Percentiles rank a stretch among this genome's conserved stretches.
Evolutionary conservation across 345 rosid genomes (phyloP).

Genomic region (Adansonia digitata): DNA sequence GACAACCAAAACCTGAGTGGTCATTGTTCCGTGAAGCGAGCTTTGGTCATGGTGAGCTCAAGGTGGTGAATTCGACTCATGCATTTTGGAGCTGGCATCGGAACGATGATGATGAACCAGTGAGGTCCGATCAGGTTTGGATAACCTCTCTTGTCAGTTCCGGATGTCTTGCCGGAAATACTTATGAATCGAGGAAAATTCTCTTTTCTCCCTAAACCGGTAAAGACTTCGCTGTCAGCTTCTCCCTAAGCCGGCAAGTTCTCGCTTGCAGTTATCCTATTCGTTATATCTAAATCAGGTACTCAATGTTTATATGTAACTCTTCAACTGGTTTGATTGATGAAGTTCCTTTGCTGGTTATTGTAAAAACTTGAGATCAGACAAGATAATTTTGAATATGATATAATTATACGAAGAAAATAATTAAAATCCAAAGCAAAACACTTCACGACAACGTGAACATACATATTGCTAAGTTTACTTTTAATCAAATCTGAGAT

Average conservation of each 20-base stretch:
- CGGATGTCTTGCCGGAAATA: constrained; percentile 51
- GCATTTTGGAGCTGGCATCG: constrained; percentile 96
- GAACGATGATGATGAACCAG: constrained; percentile 93
- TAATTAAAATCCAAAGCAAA: too few species aligned
- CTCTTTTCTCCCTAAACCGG: constrained; percentile 42
- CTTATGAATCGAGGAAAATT: constrained; percentile 38
- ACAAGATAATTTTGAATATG: background rate
- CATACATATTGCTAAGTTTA: too few species aligned
- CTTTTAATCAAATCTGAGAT: too few species aligned
- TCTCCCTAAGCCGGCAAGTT: background rate
- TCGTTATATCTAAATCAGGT: background rate
- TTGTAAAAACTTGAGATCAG: too few species aligned
- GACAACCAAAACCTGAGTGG: constrained; percentile 75
- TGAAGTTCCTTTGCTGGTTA: background rate
- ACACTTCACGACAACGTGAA: too few species aligned
- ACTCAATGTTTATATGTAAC: background rate
- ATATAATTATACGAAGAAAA: too few species aligned
- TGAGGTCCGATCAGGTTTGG: constrained; percentile 79
- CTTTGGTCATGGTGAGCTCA: constrained; percentile 93
- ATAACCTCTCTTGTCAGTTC: constrained; percentile 62
- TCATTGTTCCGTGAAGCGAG: constrained; percentile 95
- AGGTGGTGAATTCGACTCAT: constrained; percentile 68
- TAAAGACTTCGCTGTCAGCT: background rate
- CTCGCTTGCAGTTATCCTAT: background rate
- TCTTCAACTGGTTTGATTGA: background rate